A percentile compares a stretch with the other conserved stretches of the same genome.
These are phyloP conservation scores for Pisolithus tinctorius DNA, from an alignment of 768 basidiomycete species.

Conservation along the genomic window DNA sequence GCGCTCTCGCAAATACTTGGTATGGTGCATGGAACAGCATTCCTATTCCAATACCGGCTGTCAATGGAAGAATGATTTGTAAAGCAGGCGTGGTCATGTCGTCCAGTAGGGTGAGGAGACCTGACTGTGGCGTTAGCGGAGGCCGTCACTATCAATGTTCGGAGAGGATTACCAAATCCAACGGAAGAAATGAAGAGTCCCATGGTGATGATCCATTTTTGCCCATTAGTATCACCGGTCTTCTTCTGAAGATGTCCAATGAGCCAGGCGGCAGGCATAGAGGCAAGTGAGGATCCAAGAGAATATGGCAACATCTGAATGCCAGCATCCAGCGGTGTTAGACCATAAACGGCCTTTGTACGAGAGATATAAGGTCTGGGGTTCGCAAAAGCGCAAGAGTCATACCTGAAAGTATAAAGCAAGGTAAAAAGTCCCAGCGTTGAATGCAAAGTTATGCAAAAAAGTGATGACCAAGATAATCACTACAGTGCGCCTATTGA, in stretches of 20 bases:
- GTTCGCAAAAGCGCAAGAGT: constrained; percentile 1
- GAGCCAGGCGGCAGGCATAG: constrained; percentile 82
- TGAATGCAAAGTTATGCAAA: constrained; percentile 80
- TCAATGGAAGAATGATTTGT: constrained; percentile 56
- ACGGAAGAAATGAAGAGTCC: constrained; percentile 61
- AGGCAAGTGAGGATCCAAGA: constrained; percentile 76
- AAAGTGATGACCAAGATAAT: constrained; percentile 63
- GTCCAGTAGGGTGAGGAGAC: constrained; percentile 58
- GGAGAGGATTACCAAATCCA: constrained; percentile 58
- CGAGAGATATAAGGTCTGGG: constrained; percentile 1
- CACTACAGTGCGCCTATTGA: constrained; percentile 33
- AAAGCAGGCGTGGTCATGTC: constrained; percentile 38
- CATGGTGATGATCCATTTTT: constrained; percentile 54
- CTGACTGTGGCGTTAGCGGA: constrained; percentile 32
- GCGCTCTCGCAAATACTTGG: constrained; percentile 64
- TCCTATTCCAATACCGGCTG: constrained; percentile 73
- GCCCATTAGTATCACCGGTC: constrained; percentile 51
- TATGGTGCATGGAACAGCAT: constrained; percentile 85
- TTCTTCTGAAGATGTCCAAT: constrained; percentile 60
- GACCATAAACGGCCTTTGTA: constrained; percentile 59
- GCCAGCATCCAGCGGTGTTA: constrained; percentile 67
- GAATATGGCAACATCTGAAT: constrained; percentile 77
- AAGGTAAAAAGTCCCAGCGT: constrained; percentile 80
- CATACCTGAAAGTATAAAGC: constrained; percentile 76
- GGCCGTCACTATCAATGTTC: not conserved